A percentile compares a stretch with the other conserved stretches of the same genome.
phyloP scores from a whole-genome alignment of 2,329 filamentous ascomycete species.

The Calonectria pauciramosa region DNA sequence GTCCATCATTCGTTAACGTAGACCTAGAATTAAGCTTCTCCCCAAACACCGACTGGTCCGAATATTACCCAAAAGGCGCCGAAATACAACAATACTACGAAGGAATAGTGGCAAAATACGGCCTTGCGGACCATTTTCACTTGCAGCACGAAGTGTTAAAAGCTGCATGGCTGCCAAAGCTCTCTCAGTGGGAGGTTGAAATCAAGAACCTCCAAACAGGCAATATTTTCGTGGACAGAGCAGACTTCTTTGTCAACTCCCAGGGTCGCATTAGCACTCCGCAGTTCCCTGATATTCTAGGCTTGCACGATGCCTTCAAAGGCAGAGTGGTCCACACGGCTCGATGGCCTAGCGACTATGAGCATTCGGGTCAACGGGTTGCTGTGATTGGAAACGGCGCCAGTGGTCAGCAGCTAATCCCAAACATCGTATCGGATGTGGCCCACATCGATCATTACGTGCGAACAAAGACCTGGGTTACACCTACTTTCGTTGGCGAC shows the following conservation, averaged over 20 bases:
- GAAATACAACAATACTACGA: slow-evolving; percentile 3
- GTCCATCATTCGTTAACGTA: background rate
- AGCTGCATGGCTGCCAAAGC: background rate
- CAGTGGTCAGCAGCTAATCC: background rate
- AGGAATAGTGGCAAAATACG: background rate
- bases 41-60: background rate
- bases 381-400: slow-evolving; percentile 5
- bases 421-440: background rate
- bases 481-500: background rate
- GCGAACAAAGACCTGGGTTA: background rate
- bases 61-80: background rate
- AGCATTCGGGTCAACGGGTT: background rate
- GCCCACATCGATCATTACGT: background rate
- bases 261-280: background rate
- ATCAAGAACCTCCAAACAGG: background rate
- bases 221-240: background rate
- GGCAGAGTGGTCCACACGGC: background rate
- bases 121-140: background rate
- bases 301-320: background rate
- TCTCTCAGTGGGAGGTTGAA: background rate
- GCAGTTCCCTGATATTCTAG: background rate
- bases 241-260: background rate
- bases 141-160: background rate
- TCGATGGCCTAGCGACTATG: background rate
- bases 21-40: background rate